Percentiles rank a stretch among this genome's conserved stretches.
phyloP scores from a whole-genome alignment of 2,329 filamentous ascomycete species.

The Colletotrichum viniferum region DNA sequence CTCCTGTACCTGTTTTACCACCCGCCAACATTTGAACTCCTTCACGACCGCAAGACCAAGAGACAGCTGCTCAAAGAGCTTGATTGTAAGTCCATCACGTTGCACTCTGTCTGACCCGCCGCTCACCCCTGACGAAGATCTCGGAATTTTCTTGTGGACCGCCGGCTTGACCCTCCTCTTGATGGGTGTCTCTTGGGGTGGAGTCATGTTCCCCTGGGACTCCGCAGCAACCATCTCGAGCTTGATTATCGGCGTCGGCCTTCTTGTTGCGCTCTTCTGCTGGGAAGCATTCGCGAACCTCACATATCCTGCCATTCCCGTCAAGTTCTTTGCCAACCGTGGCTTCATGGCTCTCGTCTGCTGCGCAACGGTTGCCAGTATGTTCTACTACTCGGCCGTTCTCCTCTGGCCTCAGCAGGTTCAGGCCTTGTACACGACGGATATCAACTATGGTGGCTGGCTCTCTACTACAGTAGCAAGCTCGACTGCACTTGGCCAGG shows the following conservation, averaged over 20 bases:
- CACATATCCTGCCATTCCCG: conserved; percentile 38
- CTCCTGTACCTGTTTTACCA: conserved; percentile 43
- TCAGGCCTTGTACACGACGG: conserved; percentile 34
- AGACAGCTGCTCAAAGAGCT: conserved; percentile 36
- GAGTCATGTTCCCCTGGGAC: conserved; percentile 46
- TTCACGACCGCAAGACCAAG: conserved; percentile 42
- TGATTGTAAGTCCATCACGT: conserved; percentile 31
- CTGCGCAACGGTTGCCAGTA: conserved; percentile 38
- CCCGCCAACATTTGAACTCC: conserved; percentile 42
- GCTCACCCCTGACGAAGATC: conserved; percentile 21
- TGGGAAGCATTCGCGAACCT: conserved; percentile 39
- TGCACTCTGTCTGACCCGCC: neutral
- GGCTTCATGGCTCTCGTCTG: conserved; percentile 39
- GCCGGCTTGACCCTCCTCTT: conserved; percentile 48
- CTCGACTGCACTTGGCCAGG: conserved; percentile 37
- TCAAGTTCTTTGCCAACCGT: conserved; percentile 40
- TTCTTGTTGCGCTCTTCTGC: conserved; percentile 38
- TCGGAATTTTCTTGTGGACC: conserved; percentile 50
- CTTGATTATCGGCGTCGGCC: conserved; percentile 36
- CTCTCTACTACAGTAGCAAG: conserved; percentile 39
- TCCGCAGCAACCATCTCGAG: conserved; percentile 41
- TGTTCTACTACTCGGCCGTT: conserved; percentile 37
- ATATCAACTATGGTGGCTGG: conserved; percentile 39
- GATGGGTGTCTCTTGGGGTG: conserved; percentile 51
- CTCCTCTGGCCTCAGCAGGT: conserved; percentile 41